Evolutionary conservation across 2,329 filamentous ascomycete genomes (phyloP).

Genomic region (Cadophora sp.): DNA sequence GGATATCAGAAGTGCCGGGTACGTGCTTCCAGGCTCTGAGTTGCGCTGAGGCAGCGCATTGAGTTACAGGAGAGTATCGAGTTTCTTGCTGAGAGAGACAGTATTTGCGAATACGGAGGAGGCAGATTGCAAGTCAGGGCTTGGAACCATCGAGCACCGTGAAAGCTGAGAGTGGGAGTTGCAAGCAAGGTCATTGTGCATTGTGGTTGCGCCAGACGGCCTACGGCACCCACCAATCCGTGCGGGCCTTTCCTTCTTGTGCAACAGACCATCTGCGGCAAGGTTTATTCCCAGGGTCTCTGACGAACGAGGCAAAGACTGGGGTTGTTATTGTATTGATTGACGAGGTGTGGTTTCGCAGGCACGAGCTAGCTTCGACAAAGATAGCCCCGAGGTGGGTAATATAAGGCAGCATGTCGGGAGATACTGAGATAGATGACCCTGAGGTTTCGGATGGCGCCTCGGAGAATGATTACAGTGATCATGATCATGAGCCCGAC

Average conservation of each 20-base stretch:
- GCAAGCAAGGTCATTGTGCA: conserved; percentile 41
- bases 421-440: conserved; percentile 46
- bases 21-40: conserved; percentile 35
- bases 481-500: conserved; percentile 44
- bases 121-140: conserved; percentile 6
- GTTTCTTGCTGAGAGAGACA: conserved; percentile 32
- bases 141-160: conserved; percentile 20
- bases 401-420: conserved; percentile 46
- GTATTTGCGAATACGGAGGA: conserved; percentile 24
- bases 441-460: conserved; percentile 46
- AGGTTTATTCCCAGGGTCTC: conserved; percentile 36
- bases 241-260: conserved; percentile 35
- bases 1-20: conserved; percentile 37
- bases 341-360: conserved; percentile 44
- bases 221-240: conserved; percentile 40
- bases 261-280: conserved; percentile 40
- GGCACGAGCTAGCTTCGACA: conserved; percentile 35
- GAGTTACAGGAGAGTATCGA: conserved; percentile 31
- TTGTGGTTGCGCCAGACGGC: conserved; percentile 36
- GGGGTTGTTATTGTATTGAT: conserved; percentile 38
- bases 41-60: conserved; percentile 28
- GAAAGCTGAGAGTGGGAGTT: conserved; percentile 35
- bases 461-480: conserved; percentile 47
- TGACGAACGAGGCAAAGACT: conserved; percentile 36
- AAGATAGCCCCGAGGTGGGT: conserved; percentile 23